Conservation (phyloP, 257 asterid species). For the Capsicum baccatum region DNA sequence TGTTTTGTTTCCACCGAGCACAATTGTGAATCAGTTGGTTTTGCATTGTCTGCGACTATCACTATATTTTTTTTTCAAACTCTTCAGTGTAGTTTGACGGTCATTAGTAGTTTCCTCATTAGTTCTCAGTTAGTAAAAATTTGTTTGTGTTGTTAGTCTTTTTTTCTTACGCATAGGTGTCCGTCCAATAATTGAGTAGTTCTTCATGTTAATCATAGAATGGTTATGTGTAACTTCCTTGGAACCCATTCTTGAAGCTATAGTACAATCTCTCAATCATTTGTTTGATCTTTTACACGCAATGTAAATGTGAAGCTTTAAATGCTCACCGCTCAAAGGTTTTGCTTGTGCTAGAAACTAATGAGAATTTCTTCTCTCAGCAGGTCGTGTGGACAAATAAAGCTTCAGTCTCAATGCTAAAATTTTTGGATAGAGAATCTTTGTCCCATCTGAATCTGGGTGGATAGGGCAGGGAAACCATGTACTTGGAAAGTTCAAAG, state of each 20-base stretch:
- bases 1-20: background rate
- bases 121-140: background rate
- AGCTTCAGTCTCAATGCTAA: background rate
- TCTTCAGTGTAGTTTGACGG: background rate
- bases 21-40: background rate
- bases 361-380: background rate
- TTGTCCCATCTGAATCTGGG: background rate
- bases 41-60: background rate
- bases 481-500: background rate
- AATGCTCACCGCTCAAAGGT: background rate
- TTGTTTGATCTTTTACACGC: background rate
- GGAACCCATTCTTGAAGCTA: background rate
- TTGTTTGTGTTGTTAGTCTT: background rate
- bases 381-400: background rate
- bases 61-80: background rate
- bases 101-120: background rate
- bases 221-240: background rate
- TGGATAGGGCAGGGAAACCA: background rate
- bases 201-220: conserved; percentile 15
- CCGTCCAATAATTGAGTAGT: background rate
- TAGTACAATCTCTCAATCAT: background rate
- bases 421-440: background rate
- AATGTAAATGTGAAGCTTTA: background rate
- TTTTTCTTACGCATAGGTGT: background rate
- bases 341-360: background rate